These are phyloP conservation scores for Maudiozyma turicensis DNA, from an alignment of 805 yeast species.

Conservation along the genomic window DNA sequence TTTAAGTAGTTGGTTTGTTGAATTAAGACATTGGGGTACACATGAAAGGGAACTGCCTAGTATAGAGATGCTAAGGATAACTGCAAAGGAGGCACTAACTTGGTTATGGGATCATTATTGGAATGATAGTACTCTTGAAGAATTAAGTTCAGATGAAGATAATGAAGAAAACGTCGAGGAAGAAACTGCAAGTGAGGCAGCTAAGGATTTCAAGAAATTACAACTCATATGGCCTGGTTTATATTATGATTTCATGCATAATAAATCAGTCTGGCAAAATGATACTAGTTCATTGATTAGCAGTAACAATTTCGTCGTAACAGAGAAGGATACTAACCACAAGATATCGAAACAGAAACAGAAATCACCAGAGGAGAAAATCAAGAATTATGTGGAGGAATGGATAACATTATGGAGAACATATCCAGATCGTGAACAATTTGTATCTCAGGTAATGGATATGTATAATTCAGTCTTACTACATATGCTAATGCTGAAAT, in stretches of 20 bases:
- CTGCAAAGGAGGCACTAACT: constrained; percentile 48
- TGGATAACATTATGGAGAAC: constrained; percentile 15
- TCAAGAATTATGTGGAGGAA: constrained; percentile 8
- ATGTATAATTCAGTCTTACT: constrained; percentile 10
- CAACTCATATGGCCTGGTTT: constrained; percentile 3
- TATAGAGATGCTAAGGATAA: constrained; percentile 53
- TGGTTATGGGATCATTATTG: constrained; percentile 78
- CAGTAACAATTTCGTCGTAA: constrained; percentile 21
- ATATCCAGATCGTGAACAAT: constrained; percentile 4
- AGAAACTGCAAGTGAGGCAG: background rate
- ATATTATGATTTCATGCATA: constrained; percentile 2
- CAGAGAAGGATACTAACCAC: constrained; percentile 41
- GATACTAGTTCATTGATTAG: constrained; percentile 12
- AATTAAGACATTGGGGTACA: constrained; percentile 80
- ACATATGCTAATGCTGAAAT: constrained; percentile 9
- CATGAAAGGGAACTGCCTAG: constrained; percentile 73
- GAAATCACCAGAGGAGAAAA: constrained; percentile 6
- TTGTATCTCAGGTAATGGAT: constrained; percentile 9
- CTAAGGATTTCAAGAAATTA: background rate
- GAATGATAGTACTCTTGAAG: constrained; percentile 32
- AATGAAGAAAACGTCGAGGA: constrained; percentile 1
- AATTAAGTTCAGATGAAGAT: constrained; percentile 13
- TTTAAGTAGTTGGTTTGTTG: constrained; percentile 78
- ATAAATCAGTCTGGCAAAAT: constrained; percentile 13
- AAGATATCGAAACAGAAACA: constrained; percentile 40